Conservation (phyloP, 75 land plant species). For the Chamaecyparis obtusa region DNA sequence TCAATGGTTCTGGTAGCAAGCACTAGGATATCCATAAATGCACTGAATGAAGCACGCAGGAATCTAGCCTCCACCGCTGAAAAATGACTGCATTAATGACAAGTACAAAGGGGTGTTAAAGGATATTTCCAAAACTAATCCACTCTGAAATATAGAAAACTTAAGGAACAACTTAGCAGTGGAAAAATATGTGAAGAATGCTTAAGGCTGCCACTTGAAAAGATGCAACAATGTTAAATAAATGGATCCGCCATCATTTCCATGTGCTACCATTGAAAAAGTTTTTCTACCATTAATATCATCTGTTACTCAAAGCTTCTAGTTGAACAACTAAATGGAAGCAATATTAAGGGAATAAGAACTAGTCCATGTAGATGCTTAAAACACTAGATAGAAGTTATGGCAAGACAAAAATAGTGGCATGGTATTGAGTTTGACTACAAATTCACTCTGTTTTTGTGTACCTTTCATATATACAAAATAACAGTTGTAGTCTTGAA, state of each 20-base stretch:
- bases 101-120: not conserved
- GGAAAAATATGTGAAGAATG: not conserved
- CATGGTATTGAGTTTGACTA: not conserved
- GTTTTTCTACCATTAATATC: not conserved
- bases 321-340: not conserved
- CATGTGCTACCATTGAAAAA: not conserved
- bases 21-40: conserved; percentile 71
- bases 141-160: not conserved
- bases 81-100: conserved; percentile 44
- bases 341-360: conserved; percentile 2
- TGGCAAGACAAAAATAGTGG: not conserved
- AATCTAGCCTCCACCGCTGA: conserved; percentile 87
- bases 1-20: conserved; percentile 78
- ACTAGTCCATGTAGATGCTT: not conserved
- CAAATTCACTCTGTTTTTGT: not conserved
- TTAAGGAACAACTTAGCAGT: not conserved
- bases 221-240: not conserved
- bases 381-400: not conserved
- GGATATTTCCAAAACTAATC: not conserved
- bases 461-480: not conserved
- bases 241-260: not conserved
- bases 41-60: conserved; percentile 90
- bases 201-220: not conserved
- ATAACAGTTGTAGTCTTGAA: conserved; percentile 1
- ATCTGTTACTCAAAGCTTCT: not conserved